Evolutionary conservation across 2,329 filamentous ascomycete species (phyloP), one percentile per base, ranked within the genome.

Genomic region (Calonectria pseudoreteaudii): DNA sequence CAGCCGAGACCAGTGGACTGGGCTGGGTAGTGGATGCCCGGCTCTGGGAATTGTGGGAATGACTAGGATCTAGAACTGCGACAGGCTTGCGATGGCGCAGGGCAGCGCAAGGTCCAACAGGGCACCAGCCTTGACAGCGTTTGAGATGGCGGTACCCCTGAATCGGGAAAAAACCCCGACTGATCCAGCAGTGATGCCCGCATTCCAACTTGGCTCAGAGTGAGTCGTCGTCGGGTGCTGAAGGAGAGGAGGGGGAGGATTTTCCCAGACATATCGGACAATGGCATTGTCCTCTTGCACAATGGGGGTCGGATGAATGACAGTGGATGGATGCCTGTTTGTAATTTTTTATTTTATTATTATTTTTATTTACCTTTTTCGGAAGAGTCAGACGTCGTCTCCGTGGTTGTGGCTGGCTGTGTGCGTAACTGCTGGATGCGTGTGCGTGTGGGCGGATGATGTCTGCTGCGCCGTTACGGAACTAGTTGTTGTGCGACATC

Each of bases 401-500:
- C 56, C 56, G 41, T 23, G 36, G 9, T 23, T 62, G 56, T 62
- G 56, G 56, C 56, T 60, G 56, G 56, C 56, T 62, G 56, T 62
- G 36, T 62, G 56, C 36, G 36, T 41, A 62, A 62, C 23, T 62
- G 14, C 34, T 41, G 56, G 41, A 41, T 62, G 56, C 56, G 28
- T 56, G 30, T 26, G 50, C 31, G 50, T 53, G 56, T 60, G 56
- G 60, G 60, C 60, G 60, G 60, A 65, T 65, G 60, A 49, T 65
- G 36, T 65, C 41, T 64, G 44, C 68, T 70, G 68, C 36, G 49
- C 50, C 50, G 68, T 58, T 65, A 49, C 49, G 47, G 49, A 65
- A 62, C 47, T 73, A 65, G 67, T 66, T 66, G 52, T 72, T 70
- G 74, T 76, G 74, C 72, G 74, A 72, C 67, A 70, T 41, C 41